Base-by-base conservation (phyloP, 1,284 basidiomycete species). In the Leccinum fallax region DNA sequence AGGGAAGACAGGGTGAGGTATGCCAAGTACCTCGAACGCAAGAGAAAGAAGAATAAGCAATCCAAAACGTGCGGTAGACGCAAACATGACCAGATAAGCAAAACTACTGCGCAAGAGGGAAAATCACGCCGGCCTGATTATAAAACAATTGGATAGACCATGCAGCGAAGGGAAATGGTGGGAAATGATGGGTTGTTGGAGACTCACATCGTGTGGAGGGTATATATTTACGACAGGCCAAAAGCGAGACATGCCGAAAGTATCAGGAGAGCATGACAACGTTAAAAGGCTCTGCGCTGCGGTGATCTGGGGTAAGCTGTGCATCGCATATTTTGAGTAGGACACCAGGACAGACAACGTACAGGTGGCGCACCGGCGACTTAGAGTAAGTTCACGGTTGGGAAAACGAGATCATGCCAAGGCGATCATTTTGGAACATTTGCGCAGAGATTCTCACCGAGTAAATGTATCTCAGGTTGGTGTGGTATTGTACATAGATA, bases 1-100 rank as follows among this genome's bases (percentile, higher is more conserved):
- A 46, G 59, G 51, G 3, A 21, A 46, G 6, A 55, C 9, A 49
- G 40, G 55, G 21, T 49, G 57, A 62, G 68, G 67, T n/a, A 49
- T 55, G 5, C 63, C 63, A 40, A 67, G 19, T 3, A 55, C 65
- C 34, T 58, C 56, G 4, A 57, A 61, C 51, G 58, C 59, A 58
- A 68, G 46, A 40, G 43, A 65, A 10, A 66, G 48, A 4, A 75
- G 52, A 57, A 60, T 46, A 28, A 72, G 40, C 2, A 65, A 61
- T 16, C 52, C 61, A 43, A 66, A 30, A 5, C 46, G 16, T n/a
- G 58, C 11, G 11, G 40, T 55, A 34, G 32, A 43, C 19, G 53
- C 9, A 38, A 62, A 28, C 67, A 73, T 72, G 51, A 43, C 46
- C 21, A 49, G 57, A 57, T 53, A 57, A 52, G 26, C 11, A 19